Conservation (phyloP, 192 early-diverging fungal genomes). For the Mortierella alpina region DNA sequence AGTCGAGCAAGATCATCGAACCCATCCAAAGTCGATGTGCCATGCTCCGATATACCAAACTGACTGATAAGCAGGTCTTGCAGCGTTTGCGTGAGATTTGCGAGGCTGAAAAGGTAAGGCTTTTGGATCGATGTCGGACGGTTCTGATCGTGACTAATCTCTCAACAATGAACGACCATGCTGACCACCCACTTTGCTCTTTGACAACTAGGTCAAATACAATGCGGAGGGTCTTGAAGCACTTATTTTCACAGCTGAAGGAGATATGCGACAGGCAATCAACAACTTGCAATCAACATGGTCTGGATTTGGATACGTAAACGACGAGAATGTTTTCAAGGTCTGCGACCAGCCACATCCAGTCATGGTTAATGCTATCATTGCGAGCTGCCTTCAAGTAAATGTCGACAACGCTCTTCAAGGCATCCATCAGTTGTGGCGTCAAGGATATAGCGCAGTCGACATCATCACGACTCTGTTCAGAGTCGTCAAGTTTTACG, state of each 20-base stretch:
- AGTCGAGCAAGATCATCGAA: conserved; percentile 97
- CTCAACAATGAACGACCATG: not conserved
- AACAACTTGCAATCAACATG: conserved; percentile 95
- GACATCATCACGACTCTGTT: conserved; percentile 95
- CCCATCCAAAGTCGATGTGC: conserved; percentile 97
- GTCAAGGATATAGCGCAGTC: conserved; percentile 85
- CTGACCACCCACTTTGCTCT: not conserved
- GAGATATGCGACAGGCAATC: conserved; percentile 98
- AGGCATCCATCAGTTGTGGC: conserved; percentile 78
- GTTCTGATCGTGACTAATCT: too few relatives aligned
- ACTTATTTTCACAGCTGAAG: conserved; percentile 95
- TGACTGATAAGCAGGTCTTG: conserved; percentile 84
- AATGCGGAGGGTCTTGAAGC: conserved; percentile 92
- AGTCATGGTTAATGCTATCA: conserved; percentile 77
- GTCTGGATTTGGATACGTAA: conserved; percentile 88
- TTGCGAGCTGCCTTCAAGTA: conserved; percentile 74
- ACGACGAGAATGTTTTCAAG: conserved; percentile 92
- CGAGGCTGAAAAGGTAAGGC: conserved; percentile 75
- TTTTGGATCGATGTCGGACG: not conserved
- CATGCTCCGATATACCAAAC: conserved; percentile 85
- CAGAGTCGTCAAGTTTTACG: conserved; percentile 84
- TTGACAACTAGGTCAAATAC: conserved; percentile 72
- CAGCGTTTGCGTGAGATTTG: conserved; percentile 88
- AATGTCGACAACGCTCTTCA: conserved; percentile 80
- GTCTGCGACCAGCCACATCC: conserved; percentile 99